Evolutionary conservation across 768 basidiomycete genomes (phyloP), one percentile per base, ranked within the genome.

Genomic region (Tephrocybe sp.): DNA sequence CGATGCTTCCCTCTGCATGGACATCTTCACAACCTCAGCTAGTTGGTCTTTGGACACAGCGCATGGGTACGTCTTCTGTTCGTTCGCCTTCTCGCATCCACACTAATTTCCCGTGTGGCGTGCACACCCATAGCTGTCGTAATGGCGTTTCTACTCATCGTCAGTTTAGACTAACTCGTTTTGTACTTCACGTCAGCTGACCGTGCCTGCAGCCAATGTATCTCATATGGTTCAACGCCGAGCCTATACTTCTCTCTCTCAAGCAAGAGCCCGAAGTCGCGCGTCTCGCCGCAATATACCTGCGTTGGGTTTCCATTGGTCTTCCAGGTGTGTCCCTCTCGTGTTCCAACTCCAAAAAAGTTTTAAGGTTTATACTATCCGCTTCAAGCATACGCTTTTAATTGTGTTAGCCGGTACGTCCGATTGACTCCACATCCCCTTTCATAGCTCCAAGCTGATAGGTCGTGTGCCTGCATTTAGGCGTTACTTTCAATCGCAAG

Each of bases 1-100:
- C 95, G 0, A 79, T 99, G 60, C 82, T 98, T 8, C 96, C 97
- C 0, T 83, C 91, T 34, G 94, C 96, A 13, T 99, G 91, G 94
- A 95, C 97, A 0, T 93, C 92, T 3, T 63, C 84, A 1, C 83
- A 86, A 26, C 96, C 94, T 0, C 71, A 85, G 13, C 75, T 92
- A 10, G 91, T 98, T 10, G 94, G 94, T 6, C 75, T 96, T 7
- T 96, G 94, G 94, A 69, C 87, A 8, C 92, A 95, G 65, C 75
- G 94, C 56, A 93, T 92, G 89, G 72, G 87, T 88, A 56, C 39
- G 85, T 73, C 5, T 5, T 48, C 34, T 36, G n/a, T 26, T 26
- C 26, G 3, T 3, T 26, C 26, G 7, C 26, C 3, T 26, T 10
- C 9, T 13, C n/a, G n/a, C n/a, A n/a, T n/a, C n/a, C n/a, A n/a